Evolutionary conservation across 2,329 filamentous ascomycete genomes (phyloP).

Genomic region (Penicillium sp.): DNA sequence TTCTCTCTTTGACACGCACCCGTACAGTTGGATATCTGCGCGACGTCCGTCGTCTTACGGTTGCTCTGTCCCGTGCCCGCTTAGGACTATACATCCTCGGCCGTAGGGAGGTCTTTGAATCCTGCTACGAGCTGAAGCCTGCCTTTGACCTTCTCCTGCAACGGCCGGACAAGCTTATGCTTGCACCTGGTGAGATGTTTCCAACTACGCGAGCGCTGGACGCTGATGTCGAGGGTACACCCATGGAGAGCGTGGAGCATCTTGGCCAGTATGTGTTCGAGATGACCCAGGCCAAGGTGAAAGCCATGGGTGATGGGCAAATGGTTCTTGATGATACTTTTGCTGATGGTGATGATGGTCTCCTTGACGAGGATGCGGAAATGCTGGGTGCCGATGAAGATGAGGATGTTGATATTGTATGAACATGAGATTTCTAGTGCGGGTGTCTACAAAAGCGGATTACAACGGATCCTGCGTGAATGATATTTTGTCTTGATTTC

Average conservation of each 20-base stretch:
- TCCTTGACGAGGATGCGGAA: conserved; percentile 36
- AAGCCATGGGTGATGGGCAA: conserved; percentile 52
- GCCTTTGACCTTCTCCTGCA: conserved; percentile 77
- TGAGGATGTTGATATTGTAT: conserved; percentile 37
- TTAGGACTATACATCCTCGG: conserved; percentile 91
- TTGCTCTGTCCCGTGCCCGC: conserved; percentile 87
- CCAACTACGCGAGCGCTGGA: conserved; percentile 59
- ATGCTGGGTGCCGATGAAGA: conserved; percentile 36
- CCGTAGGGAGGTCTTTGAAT: conserved; percentile 81
- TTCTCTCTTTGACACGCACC: conserved; percentile 88
- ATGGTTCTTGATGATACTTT: conserved; percentile 37
- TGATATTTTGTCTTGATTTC: conserved; percentile 9
- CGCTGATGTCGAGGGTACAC: conserved; percentile 53
- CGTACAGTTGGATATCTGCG: conserved; percentile 86
- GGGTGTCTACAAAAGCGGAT: conserved; percentile 6
- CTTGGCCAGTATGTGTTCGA: conserved; percentile 94
- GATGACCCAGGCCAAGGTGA: conserved; percentile 76
- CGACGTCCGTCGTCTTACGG: conserved; percentile 88
- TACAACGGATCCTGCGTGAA: conserved; percentile 1
- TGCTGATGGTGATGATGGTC: conserved; percentile 29
- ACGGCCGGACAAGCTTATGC: conserved; percentile 74
- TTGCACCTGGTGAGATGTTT: conserved; percentile 85
- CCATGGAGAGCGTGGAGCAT: conserved; percentile 91
- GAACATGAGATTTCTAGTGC: conserved; percentile 21
- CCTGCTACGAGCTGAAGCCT: conserved; percentile 79